Base-by-base conservation (phyloP, 768 basidiomycete species). In the Boletus sensibilis region DNA sequence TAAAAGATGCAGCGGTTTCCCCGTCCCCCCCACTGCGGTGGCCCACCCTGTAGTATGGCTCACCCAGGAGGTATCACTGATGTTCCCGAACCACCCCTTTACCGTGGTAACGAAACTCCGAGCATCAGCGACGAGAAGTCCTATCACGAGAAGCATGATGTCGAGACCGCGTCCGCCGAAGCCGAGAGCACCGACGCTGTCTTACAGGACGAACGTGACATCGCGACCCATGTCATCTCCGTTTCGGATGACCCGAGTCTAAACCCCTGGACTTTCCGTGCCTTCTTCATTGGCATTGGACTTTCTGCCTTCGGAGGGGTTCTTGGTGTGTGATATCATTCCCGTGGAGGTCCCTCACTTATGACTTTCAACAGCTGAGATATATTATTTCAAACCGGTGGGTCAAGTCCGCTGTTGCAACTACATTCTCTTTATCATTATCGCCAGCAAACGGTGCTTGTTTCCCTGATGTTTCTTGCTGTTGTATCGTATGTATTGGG, bases 351-450 rank as follows among this genome's bases (percentile, higher is more conserved):
- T 49, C 37, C 50, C 34, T 42, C 52, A 44, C 41, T 52, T 27
- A 62, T 59, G n/a, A 43, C 34, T 33, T 38, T 34, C 45, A 49
- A 39, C 54, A 81, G 81, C 81, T n/a, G 76, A 84, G 57, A 83
- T 83, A 39, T 83, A 83, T 63, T 84, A 84, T 61, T 84, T 82
- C 70, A 83, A 84, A 65, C 81, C 81, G 9, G 82, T 80, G 57
- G 47, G 64, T 49, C 14, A 23, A 12, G 6, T 43, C n/a, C 10
- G 10, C 13, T 38, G 10, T 38, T 38, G 44, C 13, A 10, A 39
- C 27, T 27, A 10, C 29, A 70, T 47, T 14, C 42, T 18, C 18
- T 13, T 52, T 0, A 50, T 31, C 21, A 23, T 39, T 5, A 23
- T 53, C 37, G 20, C 9, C 43, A 82, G 81, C 81, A 82, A 81